Evolutionary conservation across 345 rosid genomes (phyloP).

Genomic region (Salix caprea): DNA sequence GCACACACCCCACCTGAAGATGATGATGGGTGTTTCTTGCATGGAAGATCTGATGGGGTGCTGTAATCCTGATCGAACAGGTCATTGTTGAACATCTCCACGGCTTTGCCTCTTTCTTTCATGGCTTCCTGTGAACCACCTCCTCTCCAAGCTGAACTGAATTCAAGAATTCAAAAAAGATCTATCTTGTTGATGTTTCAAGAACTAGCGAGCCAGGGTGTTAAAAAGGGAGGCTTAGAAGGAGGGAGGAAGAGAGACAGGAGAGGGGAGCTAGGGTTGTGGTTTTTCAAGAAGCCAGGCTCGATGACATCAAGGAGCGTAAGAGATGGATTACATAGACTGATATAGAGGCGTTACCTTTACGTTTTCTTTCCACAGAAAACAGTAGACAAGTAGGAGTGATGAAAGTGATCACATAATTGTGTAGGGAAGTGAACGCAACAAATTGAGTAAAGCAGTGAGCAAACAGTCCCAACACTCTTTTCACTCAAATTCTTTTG

Average conservation of each 20-base stretch:
- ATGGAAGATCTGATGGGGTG: slow-evolving; percentile 48
- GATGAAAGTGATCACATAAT: slow-evolving; percentile 44
- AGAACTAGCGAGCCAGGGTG: neutral
- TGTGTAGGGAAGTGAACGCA: slow-evolving; percentile 42
- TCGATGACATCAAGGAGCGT: neutral
- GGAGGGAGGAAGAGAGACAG: neutral
- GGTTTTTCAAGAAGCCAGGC: neutral
- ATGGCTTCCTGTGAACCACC: slow-evolving; percentile 27
- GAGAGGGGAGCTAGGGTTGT: neutral
- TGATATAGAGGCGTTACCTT: slow-evolving; percentile 55
- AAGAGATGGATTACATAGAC: neutral
- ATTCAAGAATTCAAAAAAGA: neutral
- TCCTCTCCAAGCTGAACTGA: neutral
- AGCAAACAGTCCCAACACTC: neutral
- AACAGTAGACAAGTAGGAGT: slow-evolving; percentile 11
- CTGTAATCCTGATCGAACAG: slow-evolving; percentile 37
- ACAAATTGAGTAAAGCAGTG: slow-evolving; percentile 31
- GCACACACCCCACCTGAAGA: slow-evolving; percentile 80
- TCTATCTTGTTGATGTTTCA: too few relatives aligned
- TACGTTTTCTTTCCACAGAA: slow-evolving; percentile 48
- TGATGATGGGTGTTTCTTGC: slow-evolving; percentile 76
- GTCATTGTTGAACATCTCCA: slow-evolving; percentile 42
- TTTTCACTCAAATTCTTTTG: neutral
- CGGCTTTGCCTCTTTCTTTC: slow-evolving; percentile 86
- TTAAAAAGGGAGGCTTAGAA: neutral